Base-by-base conservation (phyloP, 2,329 filamentous ascomycete species). In the Hymenoscyphus occultus region DNA sequence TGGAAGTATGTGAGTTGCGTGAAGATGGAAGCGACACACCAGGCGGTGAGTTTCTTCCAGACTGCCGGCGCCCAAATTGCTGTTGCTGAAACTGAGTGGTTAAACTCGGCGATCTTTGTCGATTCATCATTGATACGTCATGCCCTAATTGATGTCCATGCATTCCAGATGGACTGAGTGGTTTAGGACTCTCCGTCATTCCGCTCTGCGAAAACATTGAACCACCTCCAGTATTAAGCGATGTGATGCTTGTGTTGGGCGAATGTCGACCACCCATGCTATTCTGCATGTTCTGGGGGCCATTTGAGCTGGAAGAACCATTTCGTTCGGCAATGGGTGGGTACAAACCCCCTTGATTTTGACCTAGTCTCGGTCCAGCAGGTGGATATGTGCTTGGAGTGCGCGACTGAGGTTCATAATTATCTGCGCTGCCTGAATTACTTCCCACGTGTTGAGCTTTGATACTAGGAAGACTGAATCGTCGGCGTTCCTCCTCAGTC, bases 181-280 rank as follows among this genome's bases (percentile, higher is more conserved):
- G 90, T 74, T 93, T 96, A 0, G 93, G 92, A 70, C 91, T 96
- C 77, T 97, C 92, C 2, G 90, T 95, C 80, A 96, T 90, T 62
- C 79, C 78, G 62, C 85, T 84, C 69, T 92, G 88, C 9, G 87
- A 84, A 74, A 92, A 96, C 69, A 93, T 84, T 19, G 80, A 70
- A 68, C 71, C 67, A 72, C 77, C 64, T 60, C 79, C 79, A 54
- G 79, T 77, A 61, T 78, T 78, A 35, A 82, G 71, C 14, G 82
- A 82, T 2, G 82, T 81, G 40, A 83, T 77, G 71, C 80, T 84
- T 12, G 82, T 80, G 63, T 79, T 82, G 3, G 81, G 76, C 14
- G 82, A 81, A 66, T 84, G 83, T 16, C 74, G 76, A 61, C 77
- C 76, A 14, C 72, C 74, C 67, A 67, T 60, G 45, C 68, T 75